Evolutionary conservation across 1,284 basidiomycete species (phyloP), one percentile per base, ranked within the genome.

Genomic region (Ustilago hordei): DNA sequence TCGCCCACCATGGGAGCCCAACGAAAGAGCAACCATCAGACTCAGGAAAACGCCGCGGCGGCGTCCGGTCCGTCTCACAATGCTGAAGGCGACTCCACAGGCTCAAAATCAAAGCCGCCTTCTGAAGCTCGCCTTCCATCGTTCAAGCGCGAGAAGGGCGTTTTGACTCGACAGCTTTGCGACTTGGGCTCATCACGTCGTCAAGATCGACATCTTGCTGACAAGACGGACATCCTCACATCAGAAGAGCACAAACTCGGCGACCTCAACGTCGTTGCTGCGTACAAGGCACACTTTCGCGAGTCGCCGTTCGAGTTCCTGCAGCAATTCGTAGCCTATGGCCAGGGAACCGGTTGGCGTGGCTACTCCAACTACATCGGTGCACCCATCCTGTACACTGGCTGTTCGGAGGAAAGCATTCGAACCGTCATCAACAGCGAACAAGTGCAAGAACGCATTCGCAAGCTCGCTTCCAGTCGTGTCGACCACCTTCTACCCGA

Each of bases 351-450:
- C 0, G 81, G 80, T 15, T 85, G 83, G 83, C 67, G 83, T 35
- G 82, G 82, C 35, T 84, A 82, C 53, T 66, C 67, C 17, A 73
- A 83, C 75, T 82, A 83, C 70, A 78, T 84, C 36, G 83, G 83
- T 32, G 75, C 81, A 0, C 81, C 78, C 34, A 83, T 85, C 58
- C 48, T 85, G 13, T 82, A 84, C 52, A 55, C 64, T 6, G 79
- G 72, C 50, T 77, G 71, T n/a, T 78, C 82, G 0, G 60, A 79
- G 12, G 78, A 81, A 47, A 66, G 64, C 54, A 82, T 84, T 50
- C 72, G 76, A 8, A 63, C 71, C 9, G 78, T 84, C 13, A 55
- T 83, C 50, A 73, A 64, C 55, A 81, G 80, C 47, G 78, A 81
- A 12, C 75, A 79, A 8, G 83, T 84, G 45, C 72, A 78, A 43